Percentiles rank a stretch among this genome's conserved stretches.
Evolutionary conservation across 2,329 filamentous ascomycete species (phyloP).

Genomic region (Exophiala xenobiotica): DNA sequence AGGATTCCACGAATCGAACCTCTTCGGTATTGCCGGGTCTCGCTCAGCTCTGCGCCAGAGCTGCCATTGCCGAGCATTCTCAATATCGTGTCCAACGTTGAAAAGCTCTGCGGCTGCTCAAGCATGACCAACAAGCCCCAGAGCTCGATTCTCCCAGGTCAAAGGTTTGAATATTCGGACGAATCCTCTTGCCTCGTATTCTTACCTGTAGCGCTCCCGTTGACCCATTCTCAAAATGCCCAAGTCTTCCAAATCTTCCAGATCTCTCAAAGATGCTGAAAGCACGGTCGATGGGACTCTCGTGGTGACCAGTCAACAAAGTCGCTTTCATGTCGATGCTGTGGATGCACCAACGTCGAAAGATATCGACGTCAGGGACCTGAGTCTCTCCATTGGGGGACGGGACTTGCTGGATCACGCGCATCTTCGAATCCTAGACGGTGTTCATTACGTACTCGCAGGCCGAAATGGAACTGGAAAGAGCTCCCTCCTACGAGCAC

Average conservation of each 20-base stretch:
- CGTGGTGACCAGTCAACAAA: slow-evolving; percentile 30
- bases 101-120: too few species aligned
- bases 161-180: not conserved
- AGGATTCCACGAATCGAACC: not conserved
- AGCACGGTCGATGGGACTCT: slow-evolving; percentile 16
- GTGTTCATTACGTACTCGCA: slow-evolving; percentile 72
- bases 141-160: too few species aligned
- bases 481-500: slow-evolving; percentile 71
- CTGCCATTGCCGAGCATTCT: too few species aligned
- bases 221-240: slow-evolving; percentile 14
- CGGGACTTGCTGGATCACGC: slow-evolving; percentile 68
- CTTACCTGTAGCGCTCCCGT: not conserved
- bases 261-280: slow-evolving; percentile 2
- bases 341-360: slow-evolving; percentile 27
- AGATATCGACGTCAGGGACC: slow-evolving; percentile 28
- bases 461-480: slow-evolving; percentile 83
- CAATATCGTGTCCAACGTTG: too few species aligned
- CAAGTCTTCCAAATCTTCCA: slow-evolving; percentile 7
- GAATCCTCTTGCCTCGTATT: not conserved
- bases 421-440: slow-evolving; percentile 69
- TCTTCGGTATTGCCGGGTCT: not conserved
- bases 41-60: too few species aligned
- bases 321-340: slow-evolving; percentile 27
- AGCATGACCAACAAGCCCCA: too few species aligned
- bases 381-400: slow-evolving; percentile 26